Evolutionary conservation across 495 filamentous ascomycete species (phyloP), one percentile per base, ranked within the genome.

Genomic region (Daldinia bambusicola): DNA sequence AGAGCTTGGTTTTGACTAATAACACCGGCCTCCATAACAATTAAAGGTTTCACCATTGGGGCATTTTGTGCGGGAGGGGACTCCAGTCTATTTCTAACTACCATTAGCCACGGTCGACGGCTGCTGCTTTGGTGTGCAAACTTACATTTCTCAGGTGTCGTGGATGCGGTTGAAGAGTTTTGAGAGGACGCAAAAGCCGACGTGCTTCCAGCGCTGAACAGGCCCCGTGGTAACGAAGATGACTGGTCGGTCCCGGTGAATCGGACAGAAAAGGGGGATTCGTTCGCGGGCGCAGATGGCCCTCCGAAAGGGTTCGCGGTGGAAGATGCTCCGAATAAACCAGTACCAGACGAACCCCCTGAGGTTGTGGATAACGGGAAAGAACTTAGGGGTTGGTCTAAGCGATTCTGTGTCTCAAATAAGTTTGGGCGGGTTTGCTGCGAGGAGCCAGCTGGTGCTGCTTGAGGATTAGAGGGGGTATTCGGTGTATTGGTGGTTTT

Each of bases 111-210:
- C 18, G 18, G 26, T 51, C n/a, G 31, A 13, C 14, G 10, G n/a
- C 1, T 40, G 2, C 9, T 59, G 26, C 2, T 8, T 37, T 50
- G 2, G 41, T 36, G 26, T 26, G 26, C 3, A 4, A 6, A 14
- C 60, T 40, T 53, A 62, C 60, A 62, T 62, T 22, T 38, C 7
- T 52, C 31, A 9, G 45, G 30, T 30, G 30, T 18, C 6, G 34
- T 8, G 8, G 45, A 4, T 41, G 12, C 38, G 2, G 14, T 41
- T n/a, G 2, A n/a, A n/a, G 38, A 14, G 14, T 13, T n/a, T 41
- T 41, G 38, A 5, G 12, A 6, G 14, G 38, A 41, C 14, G 0
- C 38, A n/a, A 41, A 41, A 2, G 13, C 13, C n/a, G 38, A 36
- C 34, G 26, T 36, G 34, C 18, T 26, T 13, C 18, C 6, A 50